phyloP scores from a whole-genome alignment of 1,139 yeast genomes.

The Candida smagusa region DNA sequence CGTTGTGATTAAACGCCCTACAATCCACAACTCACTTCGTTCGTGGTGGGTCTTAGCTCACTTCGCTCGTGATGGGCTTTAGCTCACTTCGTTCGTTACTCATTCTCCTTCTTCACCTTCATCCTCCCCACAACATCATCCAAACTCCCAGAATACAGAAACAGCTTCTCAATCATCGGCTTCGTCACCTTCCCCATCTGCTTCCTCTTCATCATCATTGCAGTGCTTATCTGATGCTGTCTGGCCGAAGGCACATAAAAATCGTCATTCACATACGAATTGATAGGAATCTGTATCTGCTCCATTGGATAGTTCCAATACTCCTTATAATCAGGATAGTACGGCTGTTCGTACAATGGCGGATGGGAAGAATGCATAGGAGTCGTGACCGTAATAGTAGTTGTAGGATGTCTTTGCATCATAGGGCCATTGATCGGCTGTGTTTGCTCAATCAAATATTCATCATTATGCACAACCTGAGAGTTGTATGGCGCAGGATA shows the following conservation, averaged over 20 bases:
- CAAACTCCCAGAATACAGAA: conserved; percentile 8
- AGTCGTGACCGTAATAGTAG: conserved; percentile 8
- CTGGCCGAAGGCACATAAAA: conserved; percentile 15
- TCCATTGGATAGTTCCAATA: background rate
- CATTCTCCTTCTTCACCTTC: too few species aligned
- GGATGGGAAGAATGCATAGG: conserved; percentile 10
- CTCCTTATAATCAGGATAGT: background rate
- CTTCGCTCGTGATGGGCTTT: too few species aligned
- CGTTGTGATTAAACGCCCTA: too few species aligned
- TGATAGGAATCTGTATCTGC: background rate
- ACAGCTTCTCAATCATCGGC: conserved; percentile 9
- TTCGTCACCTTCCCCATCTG: conserved; percentile 14
- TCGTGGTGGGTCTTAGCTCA: too few species aligned
- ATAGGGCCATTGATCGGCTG: conserved; percentile 29
- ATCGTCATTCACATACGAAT: conserved; percentile 6
- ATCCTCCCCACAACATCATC: conserved; percentile 13
- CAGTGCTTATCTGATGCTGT: conserved; percentile 23
- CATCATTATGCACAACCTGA: conserved; percentile 40
- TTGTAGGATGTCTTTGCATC: conserved; percentile 12
- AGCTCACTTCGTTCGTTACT: too few species aligned
- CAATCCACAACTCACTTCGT: too few species aligned
- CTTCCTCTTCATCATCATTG: conserved; percentile 26
- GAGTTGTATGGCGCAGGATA: conserved; percentile 13
- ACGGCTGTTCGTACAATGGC: conserved; percentile 10
- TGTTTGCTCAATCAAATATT: conserved; percentile 48